phyloP scores from a whole-genome alignment of 306 rosid genomes.

The Ochetophila trinervis region DNA sequence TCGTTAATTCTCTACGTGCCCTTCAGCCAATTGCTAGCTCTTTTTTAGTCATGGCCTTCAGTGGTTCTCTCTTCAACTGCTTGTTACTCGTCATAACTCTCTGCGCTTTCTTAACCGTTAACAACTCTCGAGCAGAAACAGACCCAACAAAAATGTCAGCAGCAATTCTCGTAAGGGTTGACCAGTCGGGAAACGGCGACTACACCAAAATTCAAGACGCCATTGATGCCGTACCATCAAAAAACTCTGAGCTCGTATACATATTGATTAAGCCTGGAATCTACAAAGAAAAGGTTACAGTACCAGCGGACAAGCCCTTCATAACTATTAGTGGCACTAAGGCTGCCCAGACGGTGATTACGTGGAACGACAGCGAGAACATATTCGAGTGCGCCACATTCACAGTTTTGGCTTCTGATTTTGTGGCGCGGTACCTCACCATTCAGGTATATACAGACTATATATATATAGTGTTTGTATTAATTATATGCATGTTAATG shows the following conservation, averaged over 20 bases:
- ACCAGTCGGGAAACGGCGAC: slow-evolving; percentile 42
- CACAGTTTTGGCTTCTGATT: slow-evolving; percentile 45
- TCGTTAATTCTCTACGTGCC: neutral
- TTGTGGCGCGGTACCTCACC: slow-evolving; percentile 44
- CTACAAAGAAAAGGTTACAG: slow-evolving; percentile 39
- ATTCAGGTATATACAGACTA: slow-evolving; percentile 36
- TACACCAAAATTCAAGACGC: slow-evolving; percentile 47
- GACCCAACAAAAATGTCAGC: slow-evolving; percentile 5
- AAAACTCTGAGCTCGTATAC: slow-evolving; percentile 42
- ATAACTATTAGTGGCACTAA: slow-evolving; percentile 45
- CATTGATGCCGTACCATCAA: slow-evolving; percentile 39
- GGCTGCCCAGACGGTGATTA: slow-evolving; percentile 26
- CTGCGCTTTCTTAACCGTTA: slow-evolving; percentile 1
- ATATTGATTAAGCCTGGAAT: slow-evolving; percentile 38
- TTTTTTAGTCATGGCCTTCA: neutral
- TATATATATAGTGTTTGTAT: too few species aligned
- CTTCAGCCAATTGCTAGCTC: too few species aligned
- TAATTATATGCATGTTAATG: too few species aligned
- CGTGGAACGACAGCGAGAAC: slow-evolving; percentile 40
- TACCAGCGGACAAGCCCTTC: slow-evolving; percentile 47
- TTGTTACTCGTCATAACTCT: neutral
- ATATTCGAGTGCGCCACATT: slow-evolving; percentile 41
- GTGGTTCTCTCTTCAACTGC: neutral
- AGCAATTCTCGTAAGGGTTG: slow-evolving; percentile 44
- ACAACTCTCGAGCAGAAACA: slow-evolving; percentile 3